Evolutionary conservation across 768 basidiomycete genomes (phyloP).

Genomic region (Boletus eberwhitei): DNA sequence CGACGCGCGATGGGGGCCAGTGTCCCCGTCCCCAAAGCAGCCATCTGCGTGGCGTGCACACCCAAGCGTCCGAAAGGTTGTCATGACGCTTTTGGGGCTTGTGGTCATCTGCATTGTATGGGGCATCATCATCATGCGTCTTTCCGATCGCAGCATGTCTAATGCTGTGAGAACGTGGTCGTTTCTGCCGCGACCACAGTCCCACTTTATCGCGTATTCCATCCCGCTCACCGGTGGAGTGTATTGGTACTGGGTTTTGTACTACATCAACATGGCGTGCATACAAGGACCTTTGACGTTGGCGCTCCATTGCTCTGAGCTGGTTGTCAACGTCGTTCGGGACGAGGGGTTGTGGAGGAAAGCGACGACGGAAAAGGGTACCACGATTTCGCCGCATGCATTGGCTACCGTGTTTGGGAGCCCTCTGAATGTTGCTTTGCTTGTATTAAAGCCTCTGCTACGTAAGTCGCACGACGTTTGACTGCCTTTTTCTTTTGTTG

Average conservation of each 20-base stretch:
- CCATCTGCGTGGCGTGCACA: constrained; percentile 30
- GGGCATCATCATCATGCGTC: constrained; percentile 15
- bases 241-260: constrained; percentile 24
- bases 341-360: constrained; percentile 29
- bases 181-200: constrained; percentile 23
- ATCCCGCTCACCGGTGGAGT: constrained; percentile 19
- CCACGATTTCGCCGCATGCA: constrained; percentile 17
- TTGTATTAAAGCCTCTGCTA: constrained; percentile 23
- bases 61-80: constrained; percentile 20
- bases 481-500: neutral
- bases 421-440: constrained; percentile 12
- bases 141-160: constrained; percentile 7
- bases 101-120: constrained; percentile 19
- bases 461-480: constrained; percentile 18
- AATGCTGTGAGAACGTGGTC: constrained; percentile 18
- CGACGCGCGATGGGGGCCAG: constrained; percentile 5
- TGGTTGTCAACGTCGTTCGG: constrained; percentile 28
- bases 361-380: constrained; percentile 17
- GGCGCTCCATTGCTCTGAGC: constrained; percentile 27
- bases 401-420: constrained; percentile 22
- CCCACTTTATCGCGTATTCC: constrained; percentile 20
- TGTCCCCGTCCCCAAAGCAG: constrained; percentile 13
- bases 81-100: constrained; percentile 23
- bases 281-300: constrained; percentile 31
- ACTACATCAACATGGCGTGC: constrained; percentile 23